Conservation (phyloP, 1,284 basidiomycete species). For the Microbotryum scabiosae region DNA sequence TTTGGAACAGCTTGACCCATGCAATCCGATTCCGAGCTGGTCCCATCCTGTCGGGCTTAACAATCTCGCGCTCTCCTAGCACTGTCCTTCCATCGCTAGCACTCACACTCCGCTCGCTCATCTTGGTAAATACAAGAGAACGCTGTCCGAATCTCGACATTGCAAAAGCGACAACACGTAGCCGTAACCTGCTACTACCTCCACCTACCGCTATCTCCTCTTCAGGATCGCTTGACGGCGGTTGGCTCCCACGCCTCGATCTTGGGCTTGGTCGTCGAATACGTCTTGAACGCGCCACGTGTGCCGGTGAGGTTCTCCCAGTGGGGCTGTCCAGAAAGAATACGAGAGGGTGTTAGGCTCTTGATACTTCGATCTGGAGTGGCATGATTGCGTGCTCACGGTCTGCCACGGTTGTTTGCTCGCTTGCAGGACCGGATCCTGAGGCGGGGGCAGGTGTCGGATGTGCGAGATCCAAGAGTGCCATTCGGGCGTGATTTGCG, state of each 20-base stretch:
- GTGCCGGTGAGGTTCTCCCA: conserved; percentile 85
- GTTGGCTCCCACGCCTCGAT: conserved; percentile 74
- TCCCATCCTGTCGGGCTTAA: too few relatives aligned
- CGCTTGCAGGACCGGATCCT: conserved; percentile 62
- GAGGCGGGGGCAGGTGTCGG: conserved; percentile 64
- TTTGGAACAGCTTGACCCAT: too few relatives aligned
- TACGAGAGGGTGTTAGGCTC: neutral
- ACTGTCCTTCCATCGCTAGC: too few relatives aligned
- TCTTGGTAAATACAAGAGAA: too few relatives aligned
- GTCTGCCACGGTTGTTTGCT: conserved; percentile 69
- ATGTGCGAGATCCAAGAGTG: conserved; percentile 91
- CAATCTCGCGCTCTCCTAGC: too few relatives aligned
- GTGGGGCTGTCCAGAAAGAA: conserved; percentile 52
- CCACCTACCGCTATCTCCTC: too few relatives aligned
- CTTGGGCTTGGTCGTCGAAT: conserved; percentile 77
- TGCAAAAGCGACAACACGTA: too few relatives aligned
- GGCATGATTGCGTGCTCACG: conserved; percentile 48
- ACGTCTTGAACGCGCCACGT: conserved; percentile 73
- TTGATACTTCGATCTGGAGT: neutral
- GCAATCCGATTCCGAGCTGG: too few relatives aligned
- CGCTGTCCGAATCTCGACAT: too few relatives aligned
- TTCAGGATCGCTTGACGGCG: conserved; percentile 39
- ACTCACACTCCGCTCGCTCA: too few relatives aligned
- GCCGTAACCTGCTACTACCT: too few relatives aligned
- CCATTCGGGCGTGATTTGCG: conserved; percentile 89